A percentile compares a stretch with the other conserved stretches of the same genome.
phyloP scores from a whole-genome alignment of 495 filamentous ascomycete species.

The Amniculicola lignicola region DNA sequence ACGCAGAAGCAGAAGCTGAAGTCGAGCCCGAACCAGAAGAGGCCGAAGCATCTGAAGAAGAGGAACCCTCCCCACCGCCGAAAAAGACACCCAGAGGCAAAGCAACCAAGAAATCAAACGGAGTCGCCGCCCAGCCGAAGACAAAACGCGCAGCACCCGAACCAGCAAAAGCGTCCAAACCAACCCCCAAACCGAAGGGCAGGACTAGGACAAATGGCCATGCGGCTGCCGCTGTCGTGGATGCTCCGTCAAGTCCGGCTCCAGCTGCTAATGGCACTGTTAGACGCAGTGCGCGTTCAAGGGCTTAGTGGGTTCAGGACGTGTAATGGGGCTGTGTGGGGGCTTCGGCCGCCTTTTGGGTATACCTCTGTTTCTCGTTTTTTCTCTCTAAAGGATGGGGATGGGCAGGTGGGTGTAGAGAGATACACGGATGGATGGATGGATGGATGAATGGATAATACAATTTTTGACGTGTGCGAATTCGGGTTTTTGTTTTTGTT shows the following conservation, averaged over 20 bases:
- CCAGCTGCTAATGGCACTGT: not conserved
- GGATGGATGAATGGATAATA: too few relatives aligned
- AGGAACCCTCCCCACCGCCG: not conserved
- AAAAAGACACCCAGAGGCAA: constrained; percentile 1
- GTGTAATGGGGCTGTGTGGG: too few relatives aligned
- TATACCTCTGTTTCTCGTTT: too few relatives aligned
- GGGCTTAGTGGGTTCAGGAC: too few relatives aligned
- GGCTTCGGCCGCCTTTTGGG: too few relatives aligned
- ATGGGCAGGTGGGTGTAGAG: too few relatives aligned
- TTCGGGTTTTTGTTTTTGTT: too few relatives aligned
- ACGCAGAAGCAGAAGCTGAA: constrained; percentile 12
- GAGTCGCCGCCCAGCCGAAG: not conserved
- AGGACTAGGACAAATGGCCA: constrained; percentile 3
- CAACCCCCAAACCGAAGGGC: not conserved
- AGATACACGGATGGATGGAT: too few relatives aligned
- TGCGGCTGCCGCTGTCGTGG: not conserved
- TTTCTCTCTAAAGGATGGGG: too few relatives aligned
- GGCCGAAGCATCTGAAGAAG: constrained; percentile 1
- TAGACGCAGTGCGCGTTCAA: not conserved
- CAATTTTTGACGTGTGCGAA: too few relatives aligned
- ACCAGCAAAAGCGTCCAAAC: not conserved
- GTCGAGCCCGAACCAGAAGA: constrained; percentile 7
- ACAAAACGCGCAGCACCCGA: not conserved
- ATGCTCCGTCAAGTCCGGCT: not conserved
- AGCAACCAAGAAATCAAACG: constrained; percentile 5